Conservation (phyloP, 116 monocot genomes). For the Trichopus zeylanicus region DNA sequence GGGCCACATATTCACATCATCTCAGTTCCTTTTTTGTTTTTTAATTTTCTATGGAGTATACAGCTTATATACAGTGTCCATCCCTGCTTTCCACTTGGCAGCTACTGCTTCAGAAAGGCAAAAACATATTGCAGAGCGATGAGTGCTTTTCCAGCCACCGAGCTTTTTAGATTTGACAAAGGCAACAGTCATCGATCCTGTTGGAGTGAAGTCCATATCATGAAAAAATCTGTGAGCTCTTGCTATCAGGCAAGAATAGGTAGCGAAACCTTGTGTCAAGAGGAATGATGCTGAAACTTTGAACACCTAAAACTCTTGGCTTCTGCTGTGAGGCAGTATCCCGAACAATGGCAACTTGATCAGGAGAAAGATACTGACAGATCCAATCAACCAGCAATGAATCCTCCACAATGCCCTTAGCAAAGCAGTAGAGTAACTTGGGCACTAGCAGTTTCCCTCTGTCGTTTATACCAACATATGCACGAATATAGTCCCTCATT, state of each 20-base stretch:
- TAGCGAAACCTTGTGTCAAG: constrained; percentile 79
- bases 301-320: constrained; percentile 59
- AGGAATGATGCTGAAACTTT: constrained; percentile 58
- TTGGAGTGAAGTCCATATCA: background rate
- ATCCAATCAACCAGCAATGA: constrained; percentile 90
- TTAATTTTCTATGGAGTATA: constrained; percentile 4
- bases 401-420: constrained; percentile 64
- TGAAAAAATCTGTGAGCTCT: background rate
- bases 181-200: too few species aligned
- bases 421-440: constrained; percentile 55
- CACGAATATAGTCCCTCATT: constrained; percentile 64
- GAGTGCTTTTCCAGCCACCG: too few species aligned
- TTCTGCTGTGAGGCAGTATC: constrained; percentile 50
- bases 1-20: too few species aligned
- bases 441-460: constrained; percentile 76
- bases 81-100: too few species aligned
- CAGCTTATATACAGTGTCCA: constrained; percentile 7
- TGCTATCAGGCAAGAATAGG: constrained; percentile 55
- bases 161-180: too few species aligned
- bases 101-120: background rate
- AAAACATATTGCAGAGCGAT: too few species aligned
- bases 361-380: constrained; percentile 62
- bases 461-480: constrained; percentile 55
- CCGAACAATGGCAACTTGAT: constrained; percentile 43
- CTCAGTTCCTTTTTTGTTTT: too few species aligned